These are phyloP conservation scores for Astraeus odoratus DNA, from an alignment of 768 basidiomycete genomes.

Conservation along the genomic window DNA sequence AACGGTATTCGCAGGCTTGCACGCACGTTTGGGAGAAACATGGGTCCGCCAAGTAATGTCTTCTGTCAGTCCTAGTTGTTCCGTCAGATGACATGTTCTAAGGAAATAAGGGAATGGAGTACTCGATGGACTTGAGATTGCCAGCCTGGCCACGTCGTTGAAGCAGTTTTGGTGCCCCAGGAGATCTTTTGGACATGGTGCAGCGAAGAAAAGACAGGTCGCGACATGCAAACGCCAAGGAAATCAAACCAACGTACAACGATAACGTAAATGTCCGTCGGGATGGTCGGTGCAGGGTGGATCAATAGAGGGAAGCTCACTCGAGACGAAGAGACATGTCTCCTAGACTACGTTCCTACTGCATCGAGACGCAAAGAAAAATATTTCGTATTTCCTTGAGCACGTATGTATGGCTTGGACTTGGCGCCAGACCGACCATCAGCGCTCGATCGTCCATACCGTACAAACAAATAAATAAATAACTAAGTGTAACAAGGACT, in stretches of 20 bases:
- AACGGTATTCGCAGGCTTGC: background rate
- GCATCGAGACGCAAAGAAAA: too few relatives aligned
- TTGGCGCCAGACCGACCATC: too few relatives aligned
- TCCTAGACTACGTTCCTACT: too few relatives aligned
- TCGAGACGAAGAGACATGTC: too few relatives aligned
- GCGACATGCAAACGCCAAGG: background rate
- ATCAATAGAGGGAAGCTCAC: too few relatives aligned
- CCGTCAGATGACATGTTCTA: constrained; percentile 3
- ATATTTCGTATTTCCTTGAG: too few relatives aligned
- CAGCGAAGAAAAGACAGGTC: background rate
- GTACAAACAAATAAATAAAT: too few relatives aligned
- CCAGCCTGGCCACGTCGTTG: constrained; percentile 5
- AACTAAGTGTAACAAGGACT: background rate
- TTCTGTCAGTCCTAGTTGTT: constrained; percentile 40
- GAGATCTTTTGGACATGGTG: constrained; percentile 2
- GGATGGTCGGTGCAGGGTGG: too few relatives aligned
- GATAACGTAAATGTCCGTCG: too few relatives aligned
- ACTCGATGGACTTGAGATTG: constrained; percentile 22
- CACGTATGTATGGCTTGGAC: too few relatives aligned
- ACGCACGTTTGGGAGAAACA: constrained; percentile 60
- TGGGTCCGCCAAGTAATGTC: constrained; percentile 56
- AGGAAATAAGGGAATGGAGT: constrained; percentile 6
- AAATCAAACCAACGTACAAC: background rate
- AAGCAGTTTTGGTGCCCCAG: constrained; percentile 1
- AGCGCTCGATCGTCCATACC: too few relatives aligned